These are phyloP conservation scores for Agroathelia rolfsii DNA, from an alignment of 1,284 basidiomycete species.

Conservation along the genomic window DNA sequence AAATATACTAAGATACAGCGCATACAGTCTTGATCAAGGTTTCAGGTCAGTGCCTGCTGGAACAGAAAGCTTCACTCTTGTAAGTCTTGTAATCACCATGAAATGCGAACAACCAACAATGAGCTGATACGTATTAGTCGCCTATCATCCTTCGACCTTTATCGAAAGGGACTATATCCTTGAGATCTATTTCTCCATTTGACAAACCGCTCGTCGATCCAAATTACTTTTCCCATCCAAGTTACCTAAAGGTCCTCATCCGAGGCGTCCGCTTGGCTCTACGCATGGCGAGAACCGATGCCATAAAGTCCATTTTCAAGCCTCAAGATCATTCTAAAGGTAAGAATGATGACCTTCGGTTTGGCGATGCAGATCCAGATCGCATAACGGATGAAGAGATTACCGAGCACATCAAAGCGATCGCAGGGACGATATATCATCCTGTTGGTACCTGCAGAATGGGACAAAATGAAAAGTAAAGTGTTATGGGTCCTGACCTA, in stretches of 20 bases:
- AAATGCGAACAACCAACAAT: background rate
- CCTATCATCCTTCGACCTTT: slow-evolving; percentile 17
- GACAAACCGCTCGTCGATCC: slow-evolving; percentile 32
- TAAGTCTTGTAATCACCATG: slow-evolving; percentile 11
- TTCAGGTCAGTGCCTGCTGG: slow-evolving; percentile 19
- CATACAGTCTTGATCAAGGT: too few species aligned
- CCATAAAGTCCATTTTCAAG: slow-evolving; percentile 20
- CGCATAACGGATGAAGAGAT: slow-evolving; percentile 28
- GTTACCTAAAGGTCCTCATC: slow-evolving; percentile 19
- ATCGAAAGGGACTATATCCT: slow-evolving; percentile 24
- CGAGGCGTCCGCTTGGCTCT: slow-evolving; percentile 26
- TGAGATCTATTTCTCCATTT: slow-evolving; percentile 23
- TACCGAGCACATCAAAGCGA: slow-evolving; percentile 24
- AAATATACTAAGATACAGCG: too few species aligned
- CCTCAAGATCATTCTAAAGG: slow-evolving; percentile 17
- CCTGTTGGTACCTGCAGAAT: slow-evolving; percentile 29
- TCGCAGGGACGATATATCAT: slow-evolving; percentile 30
- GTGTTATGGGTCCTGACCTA: slow-evolving; percentile 35
- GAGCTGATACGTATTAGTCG: slow-evolving; percentile 11
- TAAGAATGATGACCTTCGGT: slow-evolving; percentile 21
- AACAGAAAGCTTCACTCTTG: slow-evolving; percentile 18
- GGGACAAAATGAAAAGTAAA: slow-evolving; percentile 17
- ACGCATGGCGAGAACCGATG: slow-evolving; percentile 23
- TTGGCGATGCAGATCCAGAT: slow-evolving; percentile 18
- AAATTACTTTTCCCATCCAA: slow-evolving; percentile 17